Base-by-base conservation (phyloP, 2,329 filamentous ascomycete species). In the Fusarium protoensiforme region DNA sequence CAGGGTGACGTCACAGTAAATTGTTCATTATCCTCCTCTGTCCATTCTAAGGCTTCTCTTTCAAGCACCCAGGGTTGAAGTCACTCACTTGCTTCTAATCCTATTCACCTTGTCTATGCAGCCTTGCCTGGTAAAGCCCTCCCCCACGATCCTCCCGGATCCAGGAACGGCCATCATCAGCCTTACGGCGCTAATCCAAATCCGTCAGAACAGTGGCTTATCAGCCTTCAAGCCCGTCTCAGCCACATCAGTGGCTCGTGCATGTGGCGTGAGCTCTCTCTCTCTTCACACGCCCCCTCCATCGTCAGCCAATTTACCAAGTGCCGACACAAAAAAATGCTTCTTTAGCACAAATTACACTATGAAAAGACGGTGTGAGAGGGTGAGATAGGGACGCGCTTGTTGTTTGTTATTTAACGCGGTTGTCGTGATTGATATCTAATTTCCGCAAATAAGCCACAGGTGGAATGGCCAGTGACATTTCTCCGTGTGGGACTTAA, bases 341-440 rank as follows among this genome's bases (percentile, higher is more conserved):
- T 22, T 9, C 18, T 11, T 36, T 36, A 29, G 31, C 43, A 22
- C 31, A 36, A 35, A 38, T 11, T 62, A 38, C 56, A 56, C 61
- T 61, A 58, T 72, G 71, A 74, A 74, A 74, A 74, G 64, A 74
- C 71, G 68, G 68, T 74, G 71, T 74, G 41, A 57, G 38, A 39
- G 31, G 7, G 41, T 24, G 16, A 46, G 24, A 36, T 24, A 46
- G 24, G 35, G 58, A 61, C 41, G 60, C 35, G 41, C 31, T 29
- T 69, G 58, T 65, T 69, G 27, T 64, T 66, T 72, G 57, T 63
- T 72, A 18, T 67, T 72, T 38, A 59, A 51, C 57, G 69, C 61
- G 65, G 46, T 51, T 51, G 43, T 48, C 43, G 41, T 46, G 22
- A 48, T 53, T 46, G 39, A 24, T 63, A 4, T 69, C 33, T 73